Percentiles rank a stretch among this genome's conserved stretches.
phyloP scores from a whole-genome alignment of 139 green algal species.

The Helicosporidium sp. region DNA sequence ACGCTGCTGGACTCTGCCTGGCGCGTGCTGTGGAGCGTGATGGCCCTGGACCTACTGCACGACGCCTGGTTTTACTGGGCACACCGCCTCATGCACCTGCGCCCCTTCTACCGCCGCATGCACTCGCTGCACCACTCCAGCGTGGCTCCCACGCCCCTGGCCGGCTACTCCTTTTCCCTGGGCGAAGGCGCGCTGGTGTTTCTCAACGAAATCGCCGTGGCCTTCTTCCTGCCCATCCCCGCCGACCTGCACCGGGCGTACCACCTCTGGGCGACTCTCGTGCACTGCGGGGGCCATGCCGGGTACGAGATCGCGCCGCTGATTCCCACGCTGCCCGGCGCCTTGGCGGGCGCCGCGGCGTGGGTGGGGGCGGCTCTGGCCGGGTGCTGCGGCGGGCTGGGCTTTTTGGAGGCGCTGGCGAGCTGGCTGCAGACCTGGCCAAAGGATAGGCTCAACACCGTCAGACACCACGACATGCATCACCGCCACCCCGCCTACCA shows the following conservation, averaged over 20 bases:
- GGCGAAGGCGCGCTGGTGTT: constrained; percentile 67
- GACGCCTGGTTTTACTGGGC: constrained; percentile 86
- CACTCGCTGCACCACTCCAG: constrained; percentile 68
- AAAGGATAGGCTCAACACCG: constrained; percentile 81
- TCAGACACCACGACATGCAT: constrained; percentile 71
- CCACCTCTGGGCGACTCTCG: constrained; percentile 66
- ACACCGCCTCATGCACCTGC: constrained; percentile 62
- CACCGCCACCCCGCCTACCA: constrained; percentile 52
- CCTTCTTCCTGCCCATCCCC: constrained; percentile 62
- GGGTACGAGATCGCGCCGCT: constrained; percentile 72
- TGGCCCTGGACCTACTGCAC: constrained; percentile 56
- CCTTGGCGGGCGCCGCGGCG: constrained; percentile 5
- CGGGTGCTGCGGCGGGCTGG: not conserved
- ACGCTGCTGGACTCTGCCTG: too few species aligned
- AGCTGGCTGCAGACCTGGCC: too few species aligned
- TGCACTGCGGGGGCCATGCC: constrained; percentile 65
- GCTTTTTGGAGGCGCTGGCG: not conserved
- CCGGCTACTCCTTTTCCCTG: constrained; percentile 67
- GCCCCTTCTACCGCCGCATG: constrained; percentile 48
- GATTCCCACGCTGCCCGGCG: constrained; percentile 41
- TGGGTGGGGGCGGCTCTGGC: not conserved
- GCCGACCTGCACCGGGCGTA: constrained; percentile 54
- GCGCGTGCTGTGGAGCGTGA: too few species aligned
- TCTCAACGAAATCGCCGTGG: constrained; percentile 64
- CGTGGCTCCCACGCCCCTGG: constrained; percentile 54